A percentile compares a stretch with the other conserved stretches of the same genome.
phyloP scores from a whole-genome alignment of 2,329 filamentous ascomycete genomes.

The Monosporascus sp. region DNA sequence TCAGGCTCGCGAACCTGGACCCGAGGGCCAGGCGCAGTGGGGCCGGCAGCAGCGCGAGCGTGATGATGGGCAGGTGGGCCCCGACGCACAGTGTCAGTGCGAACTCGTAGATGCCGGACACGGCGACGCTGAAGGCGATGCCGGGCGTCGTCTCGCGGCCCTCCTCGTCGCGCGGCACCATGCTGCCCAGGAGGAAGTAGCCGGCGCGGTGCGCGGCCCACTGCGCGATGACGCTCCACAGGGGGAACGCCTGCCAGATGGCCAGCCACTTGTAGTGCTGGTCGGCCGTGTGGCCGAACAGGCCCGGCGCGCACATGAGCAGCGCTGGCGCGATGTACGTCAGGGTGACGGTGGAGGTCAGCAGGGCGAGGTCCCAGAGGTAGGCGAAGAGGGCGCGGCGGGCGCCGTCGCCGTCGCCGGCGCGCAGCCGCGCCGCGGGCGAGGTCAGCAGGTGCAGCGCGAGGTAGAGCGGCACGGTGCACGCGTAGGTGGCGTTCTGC shows the following conservation, averaged over 20 bases:
- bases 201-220: conserved; percentile 16
- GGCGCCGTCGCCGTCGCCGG: conserved; percentile 14
- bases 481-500: conserved; percentile 22
- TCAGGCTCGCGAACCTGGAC: conserved; percentile 12
- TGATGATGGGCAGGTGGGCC: conserved; percentile 21
- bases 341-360: conserved; percentile 23
- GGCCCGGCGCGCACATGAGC: conserved; percentile 21
- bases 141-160: conserved; percentile 18
- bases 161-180: conserved; percentile 14
- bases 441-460: conserved; percentile 24
- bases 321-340: conserved; percentile 20
- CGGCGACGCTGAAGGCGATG: conserved; percentile 18
- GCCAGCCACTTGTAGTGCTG: conserved; percentile 25
- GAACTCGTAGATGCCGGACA: conserved; percentile 24
- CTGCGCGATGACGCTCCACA: conserved; percentile 14
- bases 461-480: conserved; percentile 22
- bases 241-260: conserved; percentile 24
- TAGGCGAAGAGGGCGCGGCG: conserved; percentile 20
- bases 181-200: conserved; percentile 19
- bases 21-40: conserved; percentile 14
- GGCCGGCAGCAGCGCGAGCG: conserved; percentile 15
- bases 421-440: conserved; percentile 18
- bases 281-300: conserved; percentile 17
- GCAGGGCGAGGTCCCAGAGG: conserved; percentile 25
- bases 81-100: conserved; percentile 16